Conservation (phyloP, 2,329 filamentous ascomycete genomes). For the Colletotrichum tanaceti region DNA sequence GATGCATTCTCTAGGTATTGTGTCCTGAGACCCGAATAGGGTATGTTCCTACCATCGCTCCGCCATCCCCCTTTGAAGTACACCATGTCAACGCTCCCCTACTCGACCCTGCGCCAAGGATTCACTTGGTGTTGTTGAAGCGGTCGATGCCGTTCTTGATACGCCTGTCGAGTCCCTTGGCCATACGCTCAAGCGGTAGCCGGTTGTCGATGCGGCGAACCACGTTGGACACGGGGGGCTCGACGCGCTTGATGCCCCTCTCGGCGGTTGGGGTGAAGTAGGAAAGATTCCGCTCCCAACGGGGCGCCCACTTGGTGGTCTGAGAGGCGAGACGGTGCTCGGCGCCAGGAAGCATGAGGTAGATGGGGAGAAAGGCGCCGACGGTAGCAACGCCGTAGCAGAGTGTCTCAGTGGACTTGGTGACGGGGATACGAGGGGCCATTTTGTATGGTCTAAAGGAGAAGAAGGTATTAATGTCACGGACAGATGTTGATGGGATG, state of each 20-base stretch:
- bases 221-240: conserved; percentile 59
- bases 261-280: conserved; percentile 63
- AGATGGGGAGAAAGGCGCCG: conserved; percentile 66
- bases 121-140: conserved; percentile 35
- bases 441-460: conserved; percentile 44
- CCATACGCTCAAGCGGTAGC: conserved; percentile 63
- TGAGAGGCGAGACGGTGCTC: conserved; percentile 65
- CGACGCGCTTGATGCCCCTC: conserved; percentile 62
- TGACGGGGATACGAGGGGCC: conserved; percentile 61
- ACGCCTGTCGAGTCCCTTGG: conserved; percentile 59
- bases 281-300: conserved; percentile 69
- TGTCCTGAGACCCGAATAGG: conserved; percentile 28
- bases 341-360: conserved; percentile 67
- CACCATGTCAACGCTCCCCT: not conserved
- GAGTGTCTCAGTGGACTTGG: conserved; percentile 61
- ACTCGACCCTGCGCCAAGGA: not conserved
- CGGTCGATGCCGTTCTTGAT: conserved; percentile 61
- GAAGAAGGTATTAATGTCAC: not conserved
- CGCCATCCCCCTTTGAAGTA: not conserved
- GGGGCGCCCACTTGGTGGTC: conserved; percentile 68
- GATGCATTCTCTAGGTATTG: conserved; percentile 26
- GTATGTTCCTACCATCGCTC: conserved; percentile 12
- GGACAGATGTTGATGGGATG: too few species aligned
- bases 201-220: conserved; percentile 59
- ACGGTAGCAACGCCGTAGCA: conserved; percentile 66